Evolutionary conservation across 495 filamentous ascomycete genomes (phyloP), one percentile per base, ranked within the genome.

Genomic region (Stereocaulon alpinum): DNA sequence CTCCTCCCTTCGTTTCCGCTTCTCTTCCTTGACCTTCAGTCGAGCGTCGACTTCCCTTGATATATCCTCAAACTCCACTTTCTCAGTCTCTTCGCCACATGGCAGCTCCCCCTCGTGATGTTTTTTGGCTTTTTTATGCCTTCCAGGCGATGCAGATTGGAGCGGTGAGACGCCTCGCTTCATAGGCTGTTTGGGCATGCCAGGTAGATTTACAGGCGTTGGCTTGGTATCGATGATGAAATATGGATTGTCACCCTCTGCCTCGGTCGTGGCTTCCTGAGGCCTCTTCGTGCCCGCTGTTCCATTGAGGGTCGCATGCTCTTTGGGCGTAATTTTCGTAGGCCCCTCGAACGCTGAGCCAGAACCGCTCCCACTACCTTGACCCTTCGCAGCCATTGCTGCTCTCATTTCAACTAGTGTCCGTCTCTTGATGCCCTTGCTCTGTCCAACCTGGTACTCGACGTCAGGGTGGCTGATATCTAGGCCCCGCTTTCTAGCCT

Each of bases 1-100:
- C 60, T 59, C 61, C 43, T 64, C 63, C 56, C 65, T 67, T 20
- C 27, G 40, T 47, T 58, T 64, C 6, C 67, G 70, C 40, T 63
- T 69, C 44, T 70, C 62, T 54, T 66, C 67, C 34, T 71, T 75
- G 15, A 64, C 67, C 59, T 69, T 69, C 48, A 75, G 17, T 14
- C 70, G 60, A 18, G 67, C 69, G 14, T 72, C 66, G 0, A 74
- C 72, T 54, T 72, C 70, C 6, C 52, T 68, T 29, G 66, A 67
- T 17, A 74, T 71, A 45, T 75, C 72, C 56, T 73, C 72, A 51
- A 65, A 67, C 53, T 69, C 56, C 3, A 72, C 49, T 15, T 52
- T 44, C 9, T 15, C 24, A 1, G 32, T 40, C 4, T 27, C 50
- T 7, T 58, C 44, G 14, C 47, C 51, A 4, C 0, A 40, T 2